These are phyloP conservation scores for Podaxis carcinomalis DNA, from an alignment of 768 basidiomycete genomes.

Conservation along the genomic window DNA sequence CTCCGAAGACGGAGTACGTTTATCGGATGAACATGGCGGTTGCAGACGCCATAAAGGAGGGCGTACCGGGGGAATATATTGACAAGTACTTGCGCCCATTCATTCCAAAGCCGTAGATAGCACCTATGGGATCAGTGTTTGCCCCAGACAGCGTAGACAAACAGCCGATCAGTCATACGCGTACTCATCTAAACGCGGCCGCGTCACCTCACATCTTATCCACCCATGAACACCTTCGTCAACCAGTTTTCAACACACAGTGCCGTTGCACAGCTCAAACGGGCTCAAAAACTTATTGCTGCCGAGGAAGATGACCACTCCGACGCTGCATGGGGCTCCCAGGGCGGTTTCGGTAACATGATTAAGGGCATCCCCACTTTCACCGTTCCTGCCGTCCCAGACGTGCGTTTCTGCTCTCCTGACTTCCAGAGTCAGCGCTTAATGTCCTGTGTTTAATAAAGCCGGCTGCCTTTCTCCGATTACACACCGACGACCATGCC, in stretches of 20 bases:
- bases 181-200: conserved; percentile 33
- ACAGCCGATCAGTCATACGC: conserved; percentile 29
- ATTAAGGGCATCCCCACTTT: conserved; percentile 71
- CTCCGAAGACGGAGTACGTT: conserved; percentile 39
- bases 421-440: background rate
- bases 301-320: conserved; percentile 62
- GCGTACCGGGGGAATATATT: conserved; percentile 38
- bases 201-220: conserved; percentile 34
- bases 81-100: conserved; percentile 39
- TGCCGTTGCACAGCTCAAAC: conserved; percentile 43
- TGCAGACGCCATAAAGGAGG: conserved; percentile 33
- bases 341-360: conserved; percentile 76
- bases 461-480: conserved; percentile 87
- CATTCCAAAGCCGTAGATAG: conserved; percentile 25
- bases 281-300: conserved; percentile 37
- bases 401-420: conserved; percentile 47
- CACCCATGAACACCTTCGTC: conserved; percentile 66
- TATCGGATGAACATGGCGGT: conserved; percentile 42
- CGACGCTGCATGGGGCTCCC: conserved; percentile 77
- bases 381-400: conserved; percentile 65
- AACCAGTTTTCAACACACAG: conserved; percentile 61
- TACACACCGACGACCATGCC: conserved; percentile 94
- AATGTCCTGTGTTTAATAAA: conserved; percentile 24
- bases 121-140: conserved; percentile 7
- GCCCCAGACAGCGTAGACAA: conserved; percentile 20